Evolutionary conservation across 331 rosid species (phyloP).

Genomic region (Malus hybrid): DNA sequence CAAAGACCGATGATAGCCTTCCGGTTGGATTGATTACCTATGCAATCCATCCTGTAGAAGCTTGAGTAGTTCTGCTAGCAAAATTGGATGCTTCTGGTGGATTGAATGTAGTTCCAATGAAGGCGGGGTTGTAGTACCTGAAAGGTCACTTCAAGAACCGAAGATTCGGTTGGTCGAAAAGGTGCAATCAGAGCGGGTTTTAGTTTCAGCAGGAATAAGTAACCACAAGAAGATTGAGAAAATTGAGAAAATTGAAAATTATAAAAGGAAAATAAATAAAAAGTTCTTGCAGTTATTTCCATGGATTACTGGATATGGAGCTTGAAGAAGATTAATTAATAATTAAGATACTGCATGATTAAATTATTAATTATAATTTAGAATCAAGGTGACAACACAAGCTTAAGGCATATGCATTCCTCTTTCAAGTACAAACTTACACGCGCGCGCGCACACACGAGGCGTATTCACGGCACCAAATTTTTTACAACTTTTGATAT

Average conservation of each 20-base stretch:
- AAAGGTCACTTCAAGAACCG: conserved; percentile 11
- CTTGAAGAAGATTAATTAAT: background rate
- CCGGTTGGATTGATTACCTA: conserved; percentile 21
- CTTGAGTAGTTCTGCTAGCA: conserved; percentile 7
- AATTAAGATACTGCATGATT: too few species aligned
- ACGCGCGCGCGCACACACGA: too few species aligned
- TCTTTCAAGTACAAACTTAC: too few species aligned
- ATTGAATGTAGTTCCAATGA: conserved; percentile 18
- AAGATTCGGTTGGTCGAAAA: background rate
- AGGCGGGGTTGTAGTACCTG: conserved; percentile 14
- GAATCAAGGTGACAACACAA: too few species aligned
- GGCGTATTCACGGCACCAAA: too few species aligned
- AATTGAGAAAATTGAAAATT: background rate
- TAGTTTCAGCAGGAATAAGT: background rate
- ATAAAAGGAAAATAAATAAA: background rate
- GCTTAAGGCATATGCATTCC: too few species aligned
- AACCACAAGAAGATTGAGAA: background rate
- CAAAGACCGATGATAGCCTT: conserved; percentile 7
- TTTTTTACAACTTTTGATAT: too few species aligned
- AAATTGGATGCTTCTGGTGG: conserved; percentile 12
- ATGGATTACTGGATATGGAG: background rate
- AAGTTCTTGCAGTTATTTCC: background rate
- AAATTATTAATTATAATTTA: too few species aligned
- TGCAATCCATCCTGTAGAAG: conserved; percentile 15
- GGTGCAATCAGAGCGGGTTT: conserved; percentile 9